phyloP scores from a whole-genome alignment of 495 filamentous ascomycete species.

The Penicillium angulare region DNA sequence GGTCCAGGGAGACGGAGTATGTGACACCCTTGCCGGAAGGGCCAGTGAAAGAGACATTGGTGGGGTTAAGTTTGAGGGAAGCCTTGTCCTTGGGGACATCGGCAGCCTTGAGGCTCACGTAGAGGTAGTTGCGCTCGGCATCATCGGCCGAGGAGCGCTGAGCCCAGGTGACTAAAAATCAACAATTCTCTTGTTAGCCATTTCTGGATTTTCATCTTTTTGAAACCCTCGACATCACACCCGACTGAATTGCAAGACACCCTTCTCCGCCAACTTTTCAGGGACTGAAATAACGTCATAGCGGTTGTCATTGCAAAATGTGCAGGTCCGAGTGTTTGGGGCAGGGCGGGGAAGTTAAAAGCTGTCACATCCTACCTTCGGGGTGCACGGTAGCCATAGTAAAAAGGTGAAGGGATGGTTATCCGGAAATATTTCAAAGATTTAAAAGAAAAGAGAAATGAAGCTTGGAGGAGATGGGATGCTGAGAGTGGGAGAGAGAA shows the following conservation, averaged over 20 bases:
- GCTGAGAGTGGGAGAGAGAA: constrained; percentile 13
- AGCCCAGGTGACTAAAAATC: constrained; percentile 80
- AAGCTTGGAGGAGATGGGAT: constrained; percentile 9
- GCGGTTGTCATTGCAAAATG: constrained; percentile 21
- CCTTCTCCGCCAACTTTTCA: not conserved
- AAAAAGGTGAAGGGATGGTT: constrained; percentile 25
- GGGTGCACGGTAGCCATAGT: constrained; percentile 28
- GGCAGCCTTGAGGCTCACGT: constrained; percentile 81
- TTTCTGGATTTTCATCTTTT: not conserved
- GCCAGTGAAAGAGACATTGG: constrained; percentile 76
- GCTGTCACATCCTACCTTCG: constrained; percentile 39
- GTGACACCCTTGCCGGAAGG: constrained; percentile 75
- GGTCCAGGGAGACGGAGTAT: constrained; percentile 83
- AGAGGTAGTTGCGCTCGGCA: constrained; percentile 83
- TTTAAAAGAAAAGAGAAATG: not conserved
- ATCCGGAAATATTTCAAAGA: not conserved
- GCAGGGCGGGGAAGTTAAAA: constrained; percentile 38
- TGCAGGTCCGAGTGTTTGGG: constrained; percentile 19
- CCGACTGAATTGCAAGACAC: not conserved
- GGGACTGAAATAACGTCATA: constrained; percentile 10
- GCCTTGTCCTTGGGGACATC: constrained; percentile 70
- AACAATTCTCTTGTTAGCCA: constrained; percentile 19
- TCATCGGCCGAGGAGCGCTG: constrained; percentile 87
- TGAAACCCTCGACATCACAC: not conserved
- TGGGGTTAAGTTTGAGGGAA: constrained; percentile 77